Base-by-base conservation (phyloP, 2,329 filamentous ascomycete species). In the Elsinoe perseae region DNA sequence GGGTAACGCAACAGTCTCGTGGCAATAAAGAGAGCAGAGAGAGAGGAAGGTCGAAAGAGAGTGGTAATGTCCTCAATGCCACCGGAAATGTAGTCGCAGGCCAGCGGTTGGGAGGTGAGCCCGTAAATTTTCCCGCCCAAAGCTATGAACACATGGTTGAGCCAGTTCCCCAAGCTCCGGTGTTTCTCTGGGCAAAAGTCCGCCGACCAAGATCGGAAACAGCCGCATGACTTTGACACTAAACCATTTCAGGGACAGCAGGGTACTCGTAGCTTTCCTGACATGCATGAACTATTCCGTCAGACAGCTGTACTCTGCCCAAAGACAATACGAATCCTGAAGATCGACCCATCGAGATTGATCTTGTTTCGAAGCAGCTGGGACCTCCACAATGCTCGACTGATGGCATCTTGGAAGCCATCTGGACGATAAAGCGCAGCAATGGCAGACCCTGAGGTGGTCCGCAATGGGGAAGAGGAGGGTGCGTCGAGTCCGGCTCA, bases 141-240 rank as follows among this genome's bases (percentile, higher is more conserved):
- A 56, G 50, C 43, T 30, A 57, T 53, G 50, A 56, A 52, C 52
- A 32, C 46, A 36, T 27, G 25, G 32, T 38, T 59, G 38, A 46
- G 53, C n/a, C 27, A 20, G 18, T 30, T 27, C 32, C 48, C 48
- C 48, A 52, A 52, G 48, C 48, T 32, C 48, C 48, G 48, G 48
- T 30, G 28, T 52, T 38, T 52, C 32, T 50, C 27, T 30, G 25
- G 14, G 25, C 48, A 14, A 52, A 52, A 14, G 4, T 38, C 18
- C 25, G 14, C 48, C 48, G 48, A 32, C 30, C 28, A 44, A 27
- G 48, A 52, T 52, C 48, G 48, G 48, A 52, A 38, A 20, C 48
- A 52, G 32, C 48, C 48, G 48, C 18, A 25, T 7, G 8, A 20
- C 30, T 52, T 28, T 52, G 48, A 20, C 48, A 32, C 48, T 52